These are phyloP conservation scores for Microstegium vimineum DNA, from an alignment of 176 grass and related monocot genomes.

Conservation along the genomic window DNA sequence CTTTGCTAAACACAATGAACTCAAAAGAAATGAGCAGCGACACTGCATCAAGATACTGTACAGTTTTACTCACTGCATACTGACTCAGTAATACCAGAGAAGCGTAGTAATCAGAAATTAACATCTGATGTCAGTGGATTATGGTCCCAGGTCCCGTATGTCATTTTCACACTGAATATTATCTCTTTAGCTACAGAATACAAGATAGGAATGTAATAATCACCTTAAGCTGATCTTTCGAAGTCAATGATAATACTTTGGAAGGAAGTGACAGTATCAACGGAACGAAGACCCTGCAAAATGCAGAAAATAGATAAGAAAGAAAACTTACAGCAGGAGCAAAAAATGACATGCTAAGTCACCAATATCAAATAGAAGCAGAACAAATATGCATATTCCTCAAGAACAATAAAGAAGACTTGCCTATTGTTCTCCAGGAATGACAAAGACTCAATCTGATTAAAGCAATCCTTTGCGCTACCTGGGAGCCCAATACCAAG, in stretches of 20 bases:
- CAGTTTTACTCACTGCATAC: neutral
- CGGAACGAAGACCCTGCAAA: conserved; percentile 72
- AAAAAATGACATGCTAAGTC: neutral
- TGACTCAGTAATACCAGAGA: neutral
- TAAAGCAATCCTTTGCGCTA: conserved; percentile 68
- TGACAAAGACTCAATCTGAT: conserved; percentile 86
- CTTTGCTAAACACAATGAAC: neutral
- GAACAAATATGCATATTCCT: conserved; percentile 3
- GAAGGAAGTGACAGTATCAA: conserved; percentile 90
- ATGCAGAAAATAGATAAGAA: conserved; percentile 24
- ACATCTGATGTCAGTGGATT: neutral
- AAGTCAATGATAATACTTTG: conserved; percentile 82
- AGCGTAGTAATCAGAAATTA: neutral
- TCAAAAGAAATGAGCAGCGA: neutral
- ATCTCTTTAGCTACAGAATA: neutral
- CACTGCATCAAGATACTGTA: neutral
- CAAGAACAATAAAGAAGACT: conserved; percentile 13
- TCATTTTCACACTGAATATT: neutral
- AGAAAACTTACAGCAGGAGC: neutral
- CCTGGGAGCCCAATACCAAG: conserved; percentile 88
- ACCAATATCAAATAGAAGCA: neutral
- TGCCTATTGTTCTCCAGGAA: conserved; percentile 84
- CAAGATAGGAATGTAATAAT: neutral
- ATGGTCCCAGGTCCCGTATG: too few relatives aligned
- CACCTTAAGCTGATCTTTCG: conserved; percentile 94